phyloP scores from a whole-genome alignment of 2,329 filamentous ascomycete species.

The Phoma herbarum region DNA sequence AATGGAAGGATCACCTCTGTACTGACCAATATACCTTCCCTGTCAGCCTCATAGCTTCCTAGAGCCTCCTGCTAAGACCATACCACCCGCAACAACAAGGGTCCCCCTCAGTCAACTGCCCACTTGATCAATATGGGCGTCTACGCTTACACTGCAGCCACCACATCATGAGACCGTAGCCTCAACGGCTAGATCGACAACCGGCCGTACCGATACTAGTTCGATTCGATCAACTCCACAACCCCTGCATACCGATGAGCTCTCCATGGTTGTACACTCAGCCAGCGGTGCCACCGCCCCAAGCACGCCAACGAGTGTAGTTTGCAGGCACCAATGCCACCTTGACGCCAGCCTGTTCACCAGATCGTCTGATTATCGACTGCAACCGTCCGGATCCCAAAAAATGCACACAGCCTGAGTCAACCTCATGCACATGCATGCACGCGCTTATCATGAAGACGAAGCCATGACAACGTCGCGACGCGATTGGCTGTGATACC shows the following conservation, averaged over 20 bases:
- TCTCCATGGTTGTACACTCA: neutral
- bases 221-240: neutral
- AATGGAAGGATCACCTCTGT: neutral
- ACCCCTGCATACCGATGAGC: neutral
- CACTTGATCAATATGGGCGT: too few species aligned
- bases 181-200: neutral
- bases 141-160: too few species aligned
- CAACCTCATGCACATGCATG: too few species aligned
- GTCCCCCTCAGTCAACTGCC: too few species aligned
- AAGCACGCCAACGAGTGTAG: too few species aligned
- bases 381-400: neutral
- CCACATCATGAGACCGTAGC: neutral
- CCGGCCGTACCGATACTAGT: neutral
- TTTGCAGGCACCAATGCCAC: too few species aligned
- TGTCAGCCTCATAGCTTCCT: neutral
- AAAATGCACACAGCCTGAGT: too few species aligned
- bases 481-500: conserved; percentile 4
- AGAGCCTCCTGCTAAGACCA: neutral
- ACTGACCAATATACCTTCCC: neutral
- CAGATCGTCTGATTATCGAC: too few species aligned
- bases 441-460: neutral
- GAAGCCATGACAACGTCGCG: neutral
- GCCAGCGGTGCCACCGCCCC: neutral
- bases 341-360: too few species aligned
- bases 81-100: neutral